These are phyloP conservation scores for Acmispon strigosus DNA, from an alignment of 306 rosid genomes.

Conservation along the genomic window DNA sequence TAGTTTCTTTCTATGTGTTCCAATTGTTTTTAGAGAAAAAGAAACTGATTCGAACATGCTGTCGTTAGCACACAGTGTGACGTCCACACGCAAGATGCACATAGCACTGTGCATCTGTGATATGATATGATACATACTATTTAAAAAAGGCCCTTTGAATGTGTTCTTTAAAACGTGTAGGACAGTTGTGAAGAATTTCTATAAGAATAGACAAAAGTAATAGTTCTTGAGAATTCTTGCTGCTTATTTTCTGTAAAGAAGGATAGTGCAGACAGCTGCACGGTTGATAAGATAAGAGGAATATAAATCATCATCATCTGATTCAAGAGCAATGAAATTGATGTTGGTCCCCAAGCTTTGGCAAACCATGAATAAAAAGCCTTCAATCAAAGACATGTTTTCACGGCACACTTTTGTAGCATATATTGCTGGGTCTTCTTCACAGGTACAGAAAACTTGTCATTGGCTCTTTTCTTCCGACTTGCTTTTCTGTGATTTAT, in stretches of 20 bases:
- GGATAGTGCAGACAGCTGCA: constrained; percentile 37
- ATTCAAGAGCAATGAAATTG: constrained; percentile 16
- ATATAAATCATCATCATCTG: constrained; percentile 16
- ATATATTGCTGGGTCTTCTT: constrained; percentile 11
- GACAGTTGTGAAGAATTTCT: constrained; percentile 41
- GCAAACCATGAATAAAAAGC: constrained; percentile 16
- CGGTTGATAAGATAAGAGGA: constrained; percentile 39
- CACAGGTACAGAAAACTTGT: not conserved
- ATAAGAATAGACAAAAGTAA: constrained; percentile 32
- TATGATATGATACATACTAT: constrained; percentile 1
- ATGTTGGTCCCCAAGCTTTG: constrained; percentile 43
- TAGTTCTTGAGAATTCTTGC: constrained; percentile 34
- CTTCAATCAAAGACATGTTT: constrained; percentile 23
- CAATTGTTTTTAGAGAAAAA: no score
- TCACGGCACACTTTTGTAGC: constrained; percentile 29
- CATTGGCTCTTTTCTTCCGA: not conserved
- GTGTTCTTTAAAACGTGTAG: constrained; percentile 4
- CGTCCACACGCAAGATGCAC: not conserved
- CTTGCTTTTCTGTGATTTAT: constrained; percentile 16
- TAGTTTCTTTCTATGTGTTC: no score
- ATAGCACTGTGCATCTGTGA: not conserved
- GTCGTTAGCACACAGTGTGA: not conserved
- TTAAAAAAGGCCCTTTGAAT: constrained; percentile 8
- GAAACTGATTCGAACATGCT: no score
- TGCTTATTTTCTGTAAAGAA: constrained; percentile 21